Percentiles rank a stretch among this genome's conserved stretches.
phyloP scores from a whole-genome alignment of 2,329 filamentous ascomycete genomes.

The Daldinia sp. region DNA sequence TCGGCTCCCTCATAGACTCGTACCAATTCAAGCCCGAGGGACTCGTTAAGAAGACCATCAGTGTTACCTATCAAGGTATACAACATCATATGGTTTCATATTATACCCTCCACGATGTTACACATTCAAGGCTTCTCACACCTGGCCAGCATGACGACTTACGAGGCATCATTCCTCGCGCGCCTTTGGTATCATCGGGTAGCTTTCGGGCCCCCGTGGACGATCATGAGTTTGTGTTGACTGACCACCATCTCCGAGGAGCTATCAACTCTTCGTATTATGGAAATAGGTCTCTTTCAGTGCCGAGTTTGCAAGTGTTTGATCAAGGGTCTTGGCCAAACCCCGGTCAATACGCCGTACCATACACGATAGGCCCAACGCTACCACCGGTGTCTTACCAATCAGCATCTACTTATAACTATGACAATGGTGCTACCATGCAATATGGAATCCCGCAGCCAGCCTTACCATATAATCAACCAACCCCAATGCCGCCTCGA shows the following conservation, averaged over 20 bases:
- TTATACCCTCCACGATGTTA: conserved; percentile 84
- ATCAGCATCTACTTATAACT: conserved; percentile 5
- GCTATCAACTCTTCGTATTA: background rate
- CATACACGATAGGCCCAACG: conserved; percentile 18
- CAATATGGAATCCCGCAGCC: conserved; percentile 19
- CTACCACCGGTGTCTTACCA: conserved; percentile 26
- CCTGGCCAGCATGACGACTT: conserved; percentile 65
- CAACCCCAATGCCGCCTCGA: conserved; percentile 7
- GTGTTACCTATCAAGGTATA: conserved; percentile 75
- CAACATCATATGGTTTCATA: conserved; percentile 90
- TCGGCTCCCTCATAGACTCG: conserved; percentile 87
- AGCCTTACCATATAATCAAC: background rate
- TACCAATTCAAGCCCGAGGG: conserved; percentile 87
- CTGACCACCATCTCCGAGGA: conserved; percentile 5
- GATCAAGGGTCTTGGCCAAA: conserved; percentile 2
- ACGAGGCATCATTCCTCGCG: conserved; percentile 61
- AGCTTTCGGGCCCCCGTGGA: conserved; percentile 74
- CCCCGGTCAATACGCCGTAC: background rate
- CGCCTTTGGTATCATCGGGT: conserved; percentile 66
- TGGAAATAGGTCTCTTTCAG: conserved; percentile 35
- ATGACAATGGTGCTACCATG: background rate
- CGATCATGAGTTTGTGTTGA: conserved; percentile 49
- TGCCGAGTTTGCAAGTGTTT: conserved; percentile 31
- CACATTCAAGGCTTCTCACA: conserved; percentile 63
- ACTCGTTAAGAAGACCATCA: conserved; percentile 92